Evolutionary conservation across 495 filamentous ascomycete species (phyloP).

Genomic region (Halenospora varia): DNA sequence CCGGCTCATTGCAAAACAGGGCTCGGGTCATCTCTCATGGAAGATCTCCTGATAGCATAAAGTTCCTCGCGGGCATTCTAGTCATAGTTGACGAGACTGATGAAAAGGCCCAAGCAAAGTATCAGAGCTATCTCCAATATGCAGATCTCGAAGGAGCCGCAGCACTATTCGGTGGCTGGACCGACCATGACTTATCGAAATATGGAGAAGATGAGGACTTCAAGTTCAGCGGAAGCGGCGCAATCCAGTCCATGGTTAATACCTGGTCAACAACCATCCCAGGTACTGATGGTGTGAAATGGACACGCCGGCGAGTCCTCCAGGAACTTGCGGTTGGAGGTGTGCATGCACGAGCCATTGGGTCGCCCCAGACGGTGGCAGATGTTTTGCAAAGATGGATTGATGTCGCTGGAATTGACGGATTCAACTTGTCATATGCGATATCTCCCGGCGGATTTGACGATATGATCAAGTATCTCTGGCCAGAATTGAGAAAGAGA

Average conservation of each 20-base stretch:
- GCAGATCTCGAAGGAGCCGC: constrained; percentile 49
- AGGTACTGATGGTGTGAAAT: constrained; percentile 37
- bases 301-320: constrained; percentile 58
- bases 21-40: constrained; percentile 43
- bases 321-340: constrained; percentile 57
- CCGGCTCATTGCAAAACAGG: constrained; percentile 45
- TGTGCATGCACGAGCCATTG: constrained; percentile 39
- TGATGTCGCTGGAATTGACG: constrained; percentile 56
- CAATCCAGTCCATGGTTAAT: constrained; percentile 9
- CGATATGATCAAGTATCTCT: constrained; percentile 38
- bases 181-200: constrained; percentile 53
- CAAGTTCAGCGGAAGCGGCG: constrained; percentile 47
- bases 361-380: constrained; percentile 19
- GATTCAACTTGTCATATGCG: constrained; percentile 51
- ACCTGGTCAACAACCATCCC: constrained; percentile 17
- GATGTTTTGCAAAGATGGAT: constrained; percentile 43
- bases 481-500: constrained; percentile 36
- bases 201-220: constrained; percentile 45
- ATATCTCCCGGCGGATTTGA: constrained; percentile 40
- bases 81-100: constrained; percentile 53
- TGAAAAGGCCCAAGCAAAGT: constrained; percentile 51
- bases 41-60: constrained; percentile 50
- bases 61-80: constrained; percentile 55
- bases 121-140: constrained; percentile 46
- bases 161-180: constrained; percentile 58